Base-by-base conservation (phyloP, 805 yeast species). In the Metschnikowia lunata region DNA sequence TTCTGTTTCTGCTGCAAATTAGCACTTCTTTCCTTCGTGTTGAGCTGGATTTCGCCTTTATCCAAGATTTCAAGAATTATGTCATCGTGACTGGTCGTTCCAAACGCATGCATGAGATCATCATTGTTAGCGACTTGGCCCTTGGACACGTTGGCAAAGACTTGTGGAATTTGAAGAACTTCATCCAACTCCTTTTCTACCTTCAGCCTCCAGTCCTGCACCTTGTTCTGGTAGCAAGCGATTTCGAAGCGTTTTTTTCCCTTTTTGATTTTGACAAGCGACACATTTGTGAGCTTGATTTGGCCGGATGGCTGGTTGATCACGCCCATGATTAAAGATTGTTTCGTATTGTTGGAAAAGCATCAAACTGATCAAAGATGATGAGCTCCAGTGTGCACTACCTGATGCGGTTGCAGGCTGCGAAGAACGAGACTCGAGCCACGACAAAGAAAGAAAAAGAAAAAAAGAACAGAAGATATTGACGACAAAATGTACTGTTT, bases 171-270 rank as follows among this genome's bases (percentile, higher is more conserved):
- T 62, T 93, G 99, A 31, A 93, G 71, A 2, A 93, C 99, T 60
- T 93, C 99, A 67, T 93, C 98, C 8, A 93, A 63, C 61, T 93
- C 97, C 54, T 88, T 91, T 59, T 93, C 99, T 7, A 87, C 81
- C 46, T 85, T 86, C 49, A 79, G 76, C 55, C 97, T 75, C 80
- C 89, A 93, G 63, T 93, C 99, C 62, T 91, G 98, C 6, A 93
- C 97, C 60, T 93, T 93, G 58, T 93, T 93, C 59, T 88, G 96
- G 63, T 93, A 93, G 60, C 99, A 93, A 0, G 98, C 98, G 36
- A 93, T 78, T 64, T 93, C 99, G 56, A 89, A 93, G 52, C 97
- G 72, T 64, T 88, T 87, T 61, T 88, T 88, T 34, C 90, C 97
- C 62, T 88, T 89, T 57, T 85, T 86, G 80, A 93, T 81, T 37